Percentiles rank a stretch among this genome's conserved stretches.
Conservation (phyloP, 2,329 filamentous ascomycete species). For the Pezicula rhizophila region DNA sequence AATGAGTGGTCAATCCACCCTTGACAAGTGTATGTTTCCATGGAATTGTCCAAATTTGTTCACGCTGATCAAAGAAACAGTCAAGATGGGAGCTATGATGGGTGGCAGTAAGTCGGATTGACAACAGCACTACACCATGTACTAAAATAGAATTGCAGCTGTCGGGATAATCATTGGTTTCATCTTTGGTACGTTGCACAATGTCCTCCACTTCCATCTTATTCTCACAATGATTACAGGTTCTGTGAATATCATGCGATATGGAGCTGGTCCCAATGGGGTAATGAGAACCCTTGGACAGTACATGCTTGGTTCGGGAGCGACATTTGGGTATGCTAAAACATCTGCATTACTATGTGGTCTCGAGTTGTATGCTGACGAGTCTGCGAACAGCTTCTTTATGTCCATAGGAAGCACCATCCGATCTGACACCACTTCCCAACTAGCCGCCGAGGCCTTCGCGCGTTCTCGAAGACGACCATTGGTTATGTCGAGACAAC, state of each 20-base stretch:
- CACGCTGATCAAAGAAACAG: constrained; percentile 40
- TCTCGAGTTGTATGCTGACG: constrained; percentile 9
- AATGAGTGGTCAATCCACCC: constrained; percentile 55
- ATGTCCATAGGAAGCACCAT: constrained; percentile 99
- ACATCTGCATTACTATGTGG: constrained; percentile 1
- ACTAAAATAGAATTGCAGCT: constrained; percentile 49
- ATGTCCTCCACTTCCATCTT: background rate
- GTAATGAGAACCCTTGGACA: constrained; percentile 92
- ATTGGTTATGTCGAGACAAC: constrained; percentile 49
- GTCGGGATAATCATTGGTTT: constrained; percentile 96
- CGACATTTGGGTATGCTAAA: constrained; percentile 78
- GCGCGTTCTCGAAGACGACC: constrained; percentile 67
- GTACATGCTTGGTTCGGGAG: constrained; percentile 92
- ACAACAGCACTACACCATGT: background rate
- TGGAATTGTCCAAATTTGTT: constrained; percentile 3
- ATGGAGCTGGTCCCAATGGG: constrained; percentile 86
- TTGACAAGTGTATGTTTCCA: constrained; percentile 59
- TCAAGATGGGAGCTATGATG: constrained; percentile 99
- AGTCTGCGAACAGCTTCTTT: constrained; percentile 63
- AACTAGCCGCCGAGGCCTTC: constrained; percentile 70
- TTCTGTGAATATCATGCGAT: constrained; percentile 90
- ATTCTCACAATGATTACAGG: constrained; percentile 42
- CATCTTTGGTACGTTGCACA: constrained; percentile 69
- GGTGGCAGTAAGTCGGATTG: constrained; percentile 72
- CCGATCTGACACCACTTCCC: constrained; percentile 73